Evolutionary conservation across 441 rosid genomes (phyloP).

Genomic region (Syzygium syzygioides): DNA sequence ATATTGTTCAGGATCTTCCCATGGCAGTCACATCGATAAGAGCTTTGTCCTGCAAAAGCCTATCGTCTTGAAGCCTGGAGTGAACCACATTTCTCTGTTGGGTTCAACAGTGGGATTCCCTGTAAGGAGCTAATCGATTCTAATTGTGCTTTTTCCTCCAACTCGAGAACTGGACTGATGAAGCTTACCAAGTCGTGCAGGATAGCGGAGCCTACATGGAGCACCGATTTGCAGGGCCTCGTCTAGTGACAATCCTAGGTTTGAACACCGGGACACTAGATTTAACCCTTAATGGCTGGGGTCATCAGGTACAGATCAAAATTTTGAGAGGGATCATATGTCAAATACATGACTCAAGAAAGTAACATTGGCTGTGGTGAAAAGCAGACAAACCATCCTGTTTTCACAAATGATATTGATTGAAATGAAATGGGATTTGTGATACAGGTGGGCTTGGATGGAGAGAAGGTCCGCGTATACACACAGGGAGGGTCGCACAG

Average conservation of each 20-base stretch:
- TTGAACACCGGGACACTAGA: constrained; percentile 73
- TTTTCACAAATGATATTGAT: neutral
- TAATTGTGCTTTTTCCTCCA: neutral
- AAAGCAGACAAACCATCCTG: neutral
- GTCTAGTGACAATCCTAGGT: constrained; percentile 46
- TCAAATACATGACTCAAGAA: neutral
- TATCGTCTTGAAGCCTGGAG: constrained; percentile 31
- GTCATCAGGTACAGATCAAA: constrained; percentile 32
- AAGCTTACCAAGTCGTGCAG: constrained; percentile 19
- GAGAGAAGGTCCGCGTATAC: constrained; percentile 32
- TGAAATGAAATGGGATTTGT: neutral
- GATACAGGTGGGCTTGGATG: constrained; percentile 43
- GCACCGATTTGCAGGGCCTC: constrained; percentile 62
- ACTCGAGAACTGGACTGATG: neutral
- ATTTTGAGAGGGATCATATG: neutral
- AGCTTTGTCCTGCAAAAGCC: constrained; percentile 43
- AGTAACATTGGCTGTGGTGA: neutral
- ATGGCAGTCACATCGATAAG: constrained; percentile 69
- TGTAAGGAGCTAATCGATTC: constrained; percentile 23
- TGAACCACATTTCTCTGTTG: constrained; percentile 33
- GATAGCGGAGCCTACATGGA: constrained; percentile 82
- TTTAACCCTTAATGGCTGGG: constrained; percentile 47
- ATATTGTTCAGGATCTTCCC: constrained; percentile 34
- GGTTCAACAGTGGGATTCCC: constrained; percentile 45
- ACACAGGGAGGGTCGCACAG: constrained; percentile 31